These are phyloP conservation scores for Globisporangium radiosum DNA, from an alignment of 352 stramenopile species.

Conservation along the genomic window DNA sequence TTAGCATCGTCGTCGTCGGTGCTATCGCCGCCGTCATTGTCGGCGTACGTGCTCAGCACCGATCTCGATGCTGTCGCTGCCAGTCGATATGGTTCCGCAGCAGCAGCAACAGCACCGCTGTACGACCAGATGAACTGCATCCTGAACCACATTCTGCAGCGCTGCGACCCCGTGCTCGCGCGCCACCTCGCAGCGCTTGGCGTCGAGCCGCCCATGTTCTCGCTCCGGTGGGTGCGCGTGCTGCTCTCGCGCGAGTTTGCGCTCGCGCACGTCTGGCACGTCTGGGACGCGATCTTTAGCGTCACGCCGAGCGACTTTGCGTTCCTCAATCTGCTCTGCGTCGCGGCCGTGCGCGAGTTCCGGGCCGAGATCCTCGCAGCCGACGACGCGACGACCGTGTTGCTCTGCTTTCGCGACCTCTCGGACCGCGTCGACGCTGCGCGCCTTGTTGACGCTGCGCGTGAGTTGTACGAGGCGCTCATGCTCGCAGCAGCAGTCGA, in stretches of 20 bases:
- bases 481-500: conserved; percentile 56
- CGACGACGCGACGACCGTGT: conserved; percentile 51
- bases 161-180: conserved; percentile 54
- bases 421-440: conserved; percentile 40
- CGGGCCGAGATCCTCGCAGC: conserved; percentile 53
- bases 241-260: conserved; percentile 75
- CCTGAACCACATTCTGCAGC: conserved; percentile 53
- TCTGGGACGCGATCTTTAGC: conserved; percentile 77
- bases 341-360: conserved; percentile 61
- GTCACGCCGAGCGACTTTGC: conserved; percentile 63
- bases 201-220: conserved; percentile 66
- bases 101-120: conserved; percentile 21
- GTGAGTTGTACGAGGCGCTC: conserved; percentile 60
- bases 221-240: conserved; percentile 69
- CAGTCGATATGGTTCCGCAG: conserved; percentile 5
- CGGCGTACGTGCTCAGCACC: conserved; percentile 3
- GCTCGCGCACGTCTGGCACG: conserved; percentile 63
- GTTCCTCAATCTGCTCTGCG: conserved; percentile 74
- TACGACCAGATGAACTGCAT: conserved; percentile 76
- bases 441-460: conserved; percentile 46
- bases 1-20: no score
- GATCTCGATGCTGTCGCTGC: conserved; percentile 10
- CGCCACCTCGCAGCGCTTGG: conserved; percentile 37
- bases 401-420: conserved; percentile 53
- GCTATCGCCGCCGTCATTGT: not conserved